Base-by-base conservation (phyloP, 2,329 filamentous ascomycete species). In the Raffaelea arxii region DNA sequence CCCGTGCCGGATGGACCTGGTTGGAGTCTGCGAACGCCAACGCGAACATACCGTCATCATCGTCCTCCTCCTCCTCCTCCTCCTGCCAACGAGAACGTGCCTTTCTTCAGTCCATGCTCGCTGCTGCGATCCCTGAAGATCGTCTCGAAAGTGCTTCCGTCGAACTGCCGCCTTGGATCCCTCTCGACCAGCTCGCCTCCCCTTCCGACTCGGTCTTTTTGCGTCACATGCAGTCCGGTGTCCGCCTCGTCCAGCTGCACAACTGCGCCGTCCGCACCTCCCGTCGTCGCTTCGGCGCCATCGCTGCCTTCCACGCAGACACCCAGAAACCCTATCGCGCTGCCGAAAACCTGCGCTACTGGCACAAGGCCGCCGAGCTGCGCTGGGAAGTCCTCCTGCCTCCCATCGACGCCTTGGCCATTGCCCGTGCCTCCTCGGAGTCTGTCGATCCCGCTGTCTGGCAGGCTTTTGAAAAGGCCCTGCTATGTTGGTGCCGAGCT, bases 351-450 rank as follows among this genome's bases (percentile, higher is more conserved):
- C 73, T 98, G 51, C 80, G 89, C 36, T 98, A 85, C 70, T 98
- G 92, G 91, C 78, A 86, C 65, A 98, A 98, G 69, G 92, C 91
- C 1, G 89, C 90, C 7, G 90, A 98, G 67, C 72, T 97, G 49
- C 80, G 92, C 46, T 98, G 91, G 82, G 92, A 97, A 65, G 78
- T 18, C 14, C 32, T 90, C 35, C 77, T 85, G 55, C 71, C 97
- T 44, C 78, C 83, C 52, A 74, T 95, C 46, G 88, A 96, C 58
- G 87, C 91, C 21, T 82, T 94, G 65, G 88, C 84, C 24, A 77
- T 96, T 7, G 90, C 95, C 21, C 84, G 90, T 59, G 83, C 82
- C 58, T 82, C 74, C 49, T n/a, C n/a, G n/a, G n/a, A n/a, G n/a
- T n/a, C n/a, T n/a, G 14, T 6, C 14, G 73, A 77, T 43, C 74